Evolutionary conservation across 805 yeast species (phyloP), one percentile per base, ranked within the genome.

Genomic region (Lipomyces orientalis): DNA sequence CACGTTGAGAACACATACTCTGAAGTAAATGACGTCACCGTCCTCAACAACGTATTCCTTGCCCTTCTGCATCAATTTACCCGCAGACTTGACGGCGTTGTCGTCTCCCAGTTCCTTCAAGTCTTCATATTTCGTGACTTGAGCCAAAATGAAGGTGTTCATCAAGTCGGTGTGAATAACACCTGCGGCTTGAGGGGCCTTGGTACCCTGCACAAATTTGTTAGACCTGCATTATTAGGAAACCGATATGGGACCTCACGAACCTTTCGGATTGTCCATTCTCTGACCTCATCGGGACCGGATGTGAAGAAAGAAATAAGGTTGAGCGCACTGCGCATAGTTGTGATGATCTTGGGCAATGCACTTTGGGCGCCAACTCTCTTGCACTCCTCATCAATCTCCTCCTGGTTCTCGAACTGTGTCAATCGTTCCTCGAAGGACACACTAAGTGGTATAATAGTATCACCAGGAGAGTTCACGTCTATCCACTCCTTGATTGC

Each of bases 181-280:
- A 79, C 98, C 98, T 29, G 99, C 99, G 57, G 99, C 98, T 77
- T 90, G 93, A n/a, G 99, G 99, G 63, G 98, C 98, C 75, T 91
- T 89, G 58, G 94, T 90, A 74, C 96, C 96, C 49, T 43, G 7
- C n/a, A 43, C 22, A 43, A 43, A 43, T 25, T 16, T 16, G 49
- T 43, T 12, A 43, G 49, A 5, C n/a, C 6, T 43, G 49, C 16
- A 16, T 43, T 43, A 19, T 22, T 19, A 43, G 16, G 4, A 43
- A 19, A 43, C n/a, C 19, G 8, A 43, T 43, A 5, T 16, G 49
- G 3, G 29, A 25, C 7, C 16, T 4, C 6, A 43, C 22, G 49
- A 5, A 43, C 49, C 74, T 84, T 83, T 81, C 98, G 88, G 71
- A 95, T 88, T 46, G 99, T 95, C 99, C 99, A 95, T 81, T 96